A percentile compares a stretch with the other conserved stretches of the same genome.
phyloP scores from a whole-genome alignment of 225 moss, liverwort and hornwort genomes.

The Pleurozium schreberi region DNA sequence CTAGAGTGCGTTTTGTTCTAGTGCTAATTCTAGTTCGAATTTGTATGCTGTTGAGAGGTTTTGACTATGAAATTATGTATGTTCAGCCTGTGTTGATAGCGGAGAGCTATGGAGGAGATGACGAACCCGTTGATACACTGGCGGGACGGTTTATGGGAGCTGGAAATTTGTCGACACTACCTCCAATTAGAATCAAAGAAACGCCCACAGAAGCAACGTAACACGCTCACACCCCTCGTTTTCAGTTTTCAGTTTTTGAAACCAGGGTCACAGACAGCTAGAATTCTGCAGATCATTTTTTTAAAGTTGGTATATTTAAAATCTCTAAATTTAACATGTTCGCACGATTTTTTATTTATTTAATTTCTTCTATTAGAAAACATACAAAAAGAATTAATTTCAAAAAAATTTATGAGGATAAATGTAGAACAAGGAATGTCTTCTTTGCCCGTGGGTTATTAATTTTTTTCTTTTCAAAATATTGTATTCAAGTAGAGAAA shows the following conservation, averaged over 20 bases:
- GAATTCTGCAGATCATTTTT: neutral
- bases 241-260: neutral
- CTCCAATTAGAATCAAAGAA: conserved; percentile 78
- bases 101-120: conserved; percentile 95
- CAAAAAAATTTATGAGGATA: neutral
- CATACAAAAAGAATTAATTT: neutral
- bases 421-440: neutral
- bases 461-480: too few relatives aligned
- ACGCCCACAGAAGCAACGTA: conserved; percentile 82
- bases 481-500: neutral
- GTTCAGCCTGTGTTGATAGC: conserved; percentile 70
- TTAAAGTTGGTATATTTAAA: neutral
- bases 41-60: neutral
- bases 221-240: neutral
- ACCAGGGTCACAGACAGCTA: neutral
- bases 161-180: conserved; percentile 44
- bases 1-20: neutral
- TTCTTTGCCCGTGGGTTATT: neutral
- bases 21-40: neutral
- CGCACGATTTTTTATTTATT: neutral
- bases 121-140: conserved; percentile 90
- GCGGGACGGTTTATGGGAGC: conserved; percentile 56
- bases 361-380: neutral
- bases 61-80: neutral
- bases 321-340: neutral